Base-by-base conservation (phyloP, 495 filamentous ascomycete species). In the Pyrenula aspistea region DNA sequence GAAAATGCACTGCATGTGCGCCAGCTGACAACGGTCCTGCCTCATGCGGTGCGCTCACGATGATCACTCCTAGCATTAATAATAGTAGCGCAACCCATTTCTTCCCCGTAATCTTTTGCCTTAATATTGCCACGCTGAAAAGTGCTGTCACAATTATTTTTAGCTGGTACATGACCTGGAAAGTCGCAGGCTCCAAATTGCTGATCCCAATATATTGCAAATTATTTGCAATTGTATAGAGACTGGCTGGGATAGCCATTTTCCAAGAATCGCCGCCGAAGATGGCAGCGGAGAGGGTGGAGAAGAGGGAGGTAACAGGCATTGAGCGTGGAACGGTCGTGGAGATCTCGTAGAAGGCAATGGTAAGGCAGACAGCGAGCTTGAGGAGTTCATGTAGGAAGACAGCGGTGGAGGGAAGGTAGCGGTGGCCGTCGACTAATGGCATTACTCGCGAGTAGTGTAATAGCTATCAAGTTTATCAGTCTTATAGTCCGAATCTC, bases 191-290 rank as follows among this genome's bases (percentile, higher is more conserved):
- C 55, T 91, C 89, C 57, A 96, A 72, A 64, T 98, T 96, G 57
- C 87, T 87, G 21, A 97, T 79, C 1, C 89, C 93, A 53, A 95
- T 79, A 68, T 96, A 98, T 69, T 96, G 89, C 20, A 98, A 71
- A 2, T 85, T 87, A 65, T 95, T 96, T 63, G 96, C 88, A 23
- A 96, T 60, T 0, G 93, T 95, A 65, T 95, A 96, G 1, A 97
- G 76, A 49, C 82, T 77, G 8, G 91, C 93, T 0, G 93, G 92
- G 42, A 97, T 86, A 2, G 89, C 90, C 60, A 98, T 66, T 69
- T 96, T 96, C 93, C 93, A 98, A 62, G 89, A 88, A 61, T 98
- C 93, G n/a, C 86, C 84, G 2, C 87, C 85, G 65, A 96, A 95
- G 0, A 96, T 84, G 12, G 86, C 81, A 51, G 76, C 80, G 61